phyloP scores from a whole-genome alignment of 2,329 filamentous ascomycete genomes.

The Aspergillus alliaceus region DNA sequence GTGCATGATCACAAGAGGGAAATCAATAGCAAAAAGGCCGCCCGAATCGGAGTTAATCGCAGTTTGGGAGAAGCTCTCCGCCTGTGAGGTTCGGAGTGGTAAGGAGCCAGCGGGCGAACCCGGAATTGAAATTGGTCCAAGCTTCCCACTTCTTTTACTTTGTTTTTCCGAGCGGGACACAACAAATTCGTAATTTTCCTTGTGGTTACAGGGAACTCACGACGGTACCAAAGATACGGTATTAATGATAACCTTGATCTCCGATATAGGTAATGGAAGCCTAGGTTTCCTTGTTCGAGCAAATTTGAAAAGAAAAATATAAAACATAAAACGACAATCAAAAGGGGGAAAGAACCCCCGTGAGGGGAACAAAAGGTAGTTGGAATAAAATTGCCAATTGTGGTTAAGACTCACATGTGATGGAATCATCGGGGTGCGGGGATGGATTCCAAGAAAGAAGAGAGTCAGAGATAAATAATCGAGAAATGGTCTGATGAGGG shows the following conservation, averaged over 20 bases:
- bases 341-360: background rate
- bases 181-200: background rate
- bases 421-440: background rate
- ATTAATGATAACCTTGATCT: no score
- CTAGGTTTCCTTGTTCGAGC: no score
- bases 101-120: slow-evolving; percentile 18
- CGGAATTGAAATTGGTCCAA: slow-evolving; percentile 10
- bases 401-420: background rate
- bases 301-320: no score
- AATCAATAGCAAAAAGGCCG: background rate
- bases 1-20: slow-evolving; percentile 50
- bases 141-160: slow-evolving; percentile 2
- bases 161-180: slow-evolving; percentile 4
- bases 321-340: no score
- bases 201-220: no score
- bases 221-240: no score
- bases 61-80: background rate
- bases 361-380: background rate
- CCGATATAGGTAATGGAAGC: no score
- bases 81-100: slow-evolving; percentile 8
- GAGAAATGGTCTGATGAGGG: background rate
- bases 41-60: background rate
- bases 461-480: background rate
- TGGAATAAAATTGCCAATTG: background rate
- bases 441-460: slow-evolving; percentile 4